Evolutionary conservation across 257 asterid species (phyloP), one percentile per base, ranked within the genome.

Genomic region (Nicotiana undulata): DNA sequence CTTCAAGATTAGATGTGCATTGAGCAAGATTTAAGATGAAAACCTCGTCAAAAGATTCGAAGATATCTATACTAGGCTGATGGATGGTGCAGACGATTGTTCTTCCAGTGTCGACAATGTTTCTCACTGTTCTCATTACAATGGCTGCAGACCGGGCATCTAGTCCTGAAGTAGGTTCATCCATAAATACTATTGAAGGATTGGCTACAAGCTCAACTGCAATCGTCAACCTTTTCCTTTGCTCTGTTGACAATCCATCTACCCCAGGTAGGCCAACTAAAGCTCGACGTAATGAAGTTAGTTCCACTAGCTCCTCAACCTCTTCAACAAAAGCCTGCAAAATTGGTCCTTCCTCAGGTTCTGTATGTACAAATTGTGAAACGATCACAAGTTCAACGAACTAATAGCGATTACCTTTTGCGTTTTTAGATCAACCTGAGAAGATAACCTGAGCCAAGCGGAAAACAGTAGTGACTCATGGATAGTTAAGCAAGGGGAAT

Each of bases 121-220:
- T 93, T 89, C 98, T 93, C 78, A 93, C 96, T 37, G 98, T 92
- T 81, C 98, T 89, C 97, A 93, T 93, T 83, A 93, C 98, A 64
- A 93, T 92, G 79, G 98, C 97, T 58, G 98, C 98, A 34, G 98
- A 87, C 83, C 98, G 88, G 63, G 98, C 98, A 82, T 93, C 98
- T 3, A 93, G 93, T 16, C 98, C 98, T 44, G 97, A 93, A 34
- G 98, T 93, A 3, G 98, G 98, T 72, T 93, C 98, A 65, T 93
- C 98, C 98, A 92, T 92, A 88, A 93, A 93, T 20, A 93, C 95
- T 28, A 93, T 92, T 4, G 98, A 93, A 79, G 98, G 98, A 84
- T 93, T 93, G 20, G 96, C 96, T 60, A 93, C 98, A 75, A 93
- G 96, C 83, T 93, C 98, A 56, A 93, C 91, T 0, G 97, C 96